Conservation (phyloP, 2,329 filamentous ascomycete genomes). For the Aspergillus thermomutatus region DNA sequence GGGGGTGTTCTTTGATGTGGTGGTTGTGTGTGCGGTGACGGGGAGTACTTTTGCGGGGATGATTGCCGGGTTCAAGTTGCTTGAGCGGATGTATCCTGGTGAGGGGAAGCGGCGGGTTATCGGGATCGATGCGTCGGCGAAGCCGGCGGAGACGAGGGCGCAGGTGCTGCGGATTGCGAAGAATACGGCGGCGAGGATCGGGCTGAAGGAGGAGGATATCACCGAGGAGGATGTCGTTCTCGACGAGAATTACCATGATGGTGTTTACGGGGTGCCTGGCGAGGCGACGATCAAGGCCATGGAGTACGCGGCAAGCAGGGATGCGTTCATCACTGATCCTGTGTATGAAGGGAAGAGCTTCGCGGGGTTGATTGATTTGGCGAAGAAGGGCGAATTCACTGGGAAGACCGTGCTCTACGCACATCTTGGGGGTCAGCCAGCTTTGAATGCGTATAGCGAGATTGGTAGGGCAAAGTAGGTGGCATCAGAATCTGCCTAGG, state of each 20-base stretch:
- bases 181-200: constrained; percentile 61
- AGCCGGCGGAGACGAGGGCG: constrained; percentile 58
- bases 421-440: constrained; percentile 67
- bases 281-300: constrained; percentile 65
- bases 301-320: constrained; percentile 63
- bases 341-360: constrained; percentile 75
- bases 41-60: constrained; percentile 70
- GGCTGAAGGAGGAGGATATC: constrained; percentile 58
- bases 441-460: constrained; percentile 63
- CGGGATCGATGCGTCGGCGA: constrained; percentile 64
- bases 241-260: constrained; percentile 64
- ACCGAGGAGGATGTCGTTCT: constrained; percentile 61
- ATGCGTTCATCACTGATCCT: constrained; percentile 71
- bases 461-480: constrained; percentile 26
- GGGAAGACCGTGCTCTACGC: constrained; percentile 66
- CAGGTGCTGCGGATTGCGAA: constrained; percentile 66
- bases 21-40: constrained; percentile 69
- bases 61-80: constrained; percentile 68
- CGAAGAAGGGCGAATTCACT: constrained; percentile 59
- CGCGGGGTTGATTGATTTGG: constrained; percentile 67
- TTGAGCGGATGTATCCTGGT: constrained; percentile 46
- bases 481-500: too few relatives aligned
- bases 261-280: constrained; percentile 65
- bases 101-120: constrained; percentile 54
- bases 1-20: constrained; percentile 63